Base-by-base conservation (phyloP, 2,329 filamentous ascomycete species). In the Ambrosiella beaveri region DNA sequence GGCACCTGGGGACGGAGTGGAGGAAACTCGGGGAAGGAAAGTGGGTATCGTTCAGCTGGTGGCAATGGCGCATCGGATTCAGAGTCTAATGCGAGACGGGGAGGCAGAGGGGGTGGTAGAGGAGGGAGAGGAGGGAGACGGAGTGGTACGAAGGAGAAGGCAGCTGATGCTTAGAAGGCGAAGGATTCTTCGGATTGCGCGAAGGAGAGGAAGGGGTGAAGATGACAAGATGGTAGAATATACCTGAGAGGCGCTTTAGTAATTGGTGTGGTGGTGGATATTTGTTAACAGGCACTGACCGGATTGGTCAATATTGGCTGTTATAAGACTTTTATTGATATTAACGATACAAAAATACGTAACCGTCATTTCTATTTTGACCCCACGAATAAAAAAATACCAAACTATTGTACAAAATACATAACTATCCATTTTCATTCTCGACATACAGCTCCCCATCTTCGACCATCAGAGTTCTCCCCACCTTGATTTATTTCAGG, bases 21-120 rank as follows among this genome's bases (percentile, higher is more conserved):
- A 63, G 78, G 85, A 53, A 80, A 84, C 57, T 80, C 81, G 54
- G 70, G 69, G 58, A 70, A 72, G 52, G 78, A 79, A 59, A 86
- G 85, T 64, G 88, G 88, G 61, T 95, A 95, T 73, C 84, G 88
- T 64, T 94, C 88, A 17, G 86, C 85, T 58, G 86, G 82, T 57
- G 61, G 62, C 7, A 58, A 70, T 56, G 88, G 87, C 60, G 90
- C 87, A 61, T 85, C 82, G 66, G 84, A 81, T 63, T 80, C 78
- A 40, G 79, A 81, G 65, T 78, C 76, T 59, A 78, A 75, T 59
- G 73, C 76, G 61, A 75, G 78, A 9, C 59, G 59, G 17, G 75
- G 74, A 56, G 75, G 75, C 19, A 76, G 80, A 52, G 80, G 80
- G 13, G 80, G 80, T 13, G 74, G 73, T 38, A 73, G 79, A 11